Percentiles rank a stretch among this genome's conserved stretches.
Conservation (phyloP, 768 basidiomycete species). For the Rossbeevera mucosa region DNA sequence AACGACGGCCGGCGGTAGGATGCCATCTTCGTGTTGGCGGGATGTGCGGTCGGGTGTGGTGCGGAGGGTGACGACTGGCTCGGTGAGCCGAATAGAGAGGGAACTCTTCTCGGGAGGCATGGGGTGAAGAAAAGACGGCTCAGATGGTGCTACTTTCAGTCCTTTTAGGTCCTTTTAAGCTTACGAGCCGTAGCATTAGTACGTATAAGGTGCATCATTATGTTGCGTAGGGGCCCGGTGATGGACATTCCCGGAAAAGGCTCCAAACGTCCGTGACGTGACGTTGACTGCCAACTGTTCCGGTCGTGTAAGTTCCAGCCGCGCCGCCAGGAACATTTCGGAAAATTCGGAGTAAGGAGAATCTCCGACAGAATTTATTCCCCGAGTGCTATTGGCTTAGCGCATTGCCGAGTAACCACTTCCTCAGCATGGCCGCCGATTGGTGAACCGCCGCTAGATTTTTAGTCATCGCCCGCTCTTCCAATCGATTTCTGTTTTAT, state of each 20-base stretch:
- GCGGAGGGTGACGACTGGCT: conserved; percentile 69
- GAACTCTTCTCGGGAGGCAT: conserved; percentile 35
- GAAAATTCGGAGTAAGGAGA: not conserved
- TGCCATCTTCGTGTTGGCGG: conserved; percentile 23
- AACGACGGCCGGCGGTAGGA: conserved; percentile 57
- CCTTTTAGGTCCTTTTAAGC: conserved; percentile 3
- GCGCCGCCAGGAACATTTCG: not conserved
- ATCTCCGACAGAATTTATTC: not conserved
- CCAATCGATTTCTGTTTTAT: not conserved
- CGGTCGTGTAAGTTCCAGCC: conserved; percentile 6
- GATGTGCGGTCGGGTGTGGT: conserved; percentile 33
- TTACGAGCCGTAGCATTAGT: not conserved
- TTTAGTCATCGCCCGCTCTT: not conserved
- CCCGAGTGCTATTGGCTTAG: not conserved
- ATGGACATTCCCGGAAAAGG: not conserved
- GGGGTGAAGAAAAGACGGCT: not conserved
- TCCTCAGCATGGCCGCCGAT: too few species aligned
- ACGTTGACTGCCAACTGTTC: conserved; percentile 3
- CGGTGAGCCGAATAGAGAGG: conserved; percentile 59
- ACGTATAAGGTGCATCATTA: not conserved
- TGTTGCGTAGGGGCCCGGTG: not conserved
- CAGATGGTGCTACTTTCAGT: too few species aligned
- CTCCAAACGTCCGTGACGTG: too few species aligned
- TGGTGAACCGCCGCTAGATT: too few species aligned
- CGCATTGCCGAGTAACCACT: not conserved